These are phyloP conservation scores for Benincasa hispida DNA, from an alignment of 306 rosid species.

Conservation along the genomic window DNA sequence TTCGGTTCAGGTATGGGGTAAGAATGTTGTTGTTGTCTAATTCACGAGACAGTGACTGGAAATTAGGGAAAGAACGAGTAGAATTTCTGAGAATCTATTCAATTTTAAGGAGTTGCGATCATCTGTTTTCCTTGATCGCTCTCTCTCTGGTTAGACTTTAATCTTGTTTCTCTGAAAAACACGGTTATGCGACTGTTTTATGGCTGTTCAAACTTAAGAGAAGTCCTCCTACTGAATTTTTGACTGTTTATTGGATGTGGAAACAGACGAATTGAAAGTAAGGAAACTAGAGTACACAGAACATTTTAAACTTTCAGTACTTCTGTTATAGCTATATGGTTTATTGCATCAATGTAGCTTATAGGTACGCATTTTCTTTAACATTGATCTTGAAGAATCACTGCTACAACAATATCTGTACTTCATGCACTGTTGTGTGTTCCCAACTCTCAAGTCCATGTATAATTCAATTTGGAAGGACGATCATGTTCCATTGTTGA, in stretches of 20 bases:
- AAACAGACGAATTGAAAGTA: background rate
- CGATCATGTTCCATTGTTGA: background rate
- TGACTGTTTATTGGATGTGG: background rate
- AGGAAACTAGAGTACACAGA: background rate
- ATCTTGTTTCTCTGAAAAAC: background rate
- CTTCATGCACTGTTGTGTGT: background rate
- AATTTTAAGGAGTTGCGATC: background rate
- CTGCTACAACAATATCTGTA: background rate
- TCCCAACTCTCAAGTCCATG: background rate
- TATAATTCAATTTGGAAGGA: background rate
- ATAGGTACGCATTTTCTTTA: background rate
- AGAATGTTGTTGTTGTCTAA: background rate
- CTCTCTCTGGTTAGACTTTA: background rate
- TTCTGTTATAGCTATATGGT: background rate
- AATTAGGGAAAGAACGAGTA: background rate
- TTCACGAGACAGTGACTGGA: conserved; percentile 1
- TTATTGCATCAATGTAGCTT: background rate
- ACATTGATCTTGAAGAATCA: background rate
- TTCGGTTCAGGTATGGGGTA: conserved; percentile 53
- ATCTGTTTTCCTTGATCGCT: background rate
- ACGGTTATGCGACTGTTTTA: background rate
- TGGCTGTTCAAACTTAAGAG: background rate
- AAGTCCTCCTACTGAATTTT: background rate
- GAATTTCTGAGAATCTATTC: background rate
- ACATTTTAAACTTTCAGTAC: background rate